Evolutionary conservation across 495 filamentous ascomycete genomes (phyloP).

Genomic region (Aspergillus bridgeri): DNA sequence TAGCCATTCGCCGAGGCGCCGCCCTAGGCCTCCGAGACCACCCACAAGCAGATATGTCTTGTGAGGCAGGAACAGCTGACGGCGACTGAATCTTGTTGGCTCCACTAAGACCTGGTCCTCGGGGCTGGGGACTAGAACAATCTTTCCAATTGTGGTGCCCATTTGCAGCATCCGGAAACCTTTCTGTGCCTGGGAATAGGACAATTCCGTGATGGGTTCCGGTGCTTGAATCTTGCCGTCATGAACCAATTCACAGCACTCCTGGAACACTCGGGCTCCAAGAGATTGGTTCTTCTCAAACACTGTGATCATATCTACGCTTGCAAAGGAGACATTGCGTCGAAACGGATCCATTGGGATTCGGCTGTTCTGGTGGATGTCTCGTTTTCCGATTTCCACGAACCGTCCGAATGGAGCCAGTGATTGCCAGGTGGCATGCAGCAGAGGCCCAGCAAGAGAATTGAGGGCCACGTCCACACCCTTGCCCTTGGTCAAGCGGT

Average conservation of each 20-base stretch:
- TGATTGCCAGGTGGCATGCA: conserved; percentile 37
- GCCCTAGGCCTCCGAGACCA: background rate
- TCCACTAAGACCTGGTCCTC: background rate
- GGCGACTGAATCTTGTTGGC: background rate
- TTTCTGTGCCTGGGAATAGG: conserved; percentile 31
- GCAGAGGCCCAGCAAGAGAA: conserved; percentile 34
- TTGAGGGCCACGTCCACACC: conserved; percentile 55
- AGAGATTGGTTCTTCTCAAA: conserved; percentile 18
- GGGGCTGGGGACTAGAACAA: conserved; percentile 28
- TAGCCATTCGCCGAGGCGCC: background rate
- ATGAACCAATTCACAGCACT: conserved; percentile 10
- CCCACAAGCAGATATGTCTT: background rate
- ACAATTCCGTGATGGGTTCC: background rate
- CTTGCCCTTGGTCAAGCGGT: conserved; percentile 38
- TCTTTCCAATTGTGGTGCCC: conserved; percentile 53
- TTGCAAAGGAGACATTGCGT: conserved; percentile 14
- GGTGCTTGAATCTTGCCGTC: conserved; percentile 11
- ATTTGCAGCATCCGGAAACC: conserved; percentile 55
- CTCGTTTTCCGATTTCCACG: conserved; percentile 51
- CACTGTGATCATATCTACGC: conserved; percentile 18
- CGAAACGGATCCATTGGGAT: conserved; percentile 20
- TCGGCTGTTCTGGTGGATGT: conserved; percentile 18
- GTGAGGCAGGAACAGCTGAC: background rate
- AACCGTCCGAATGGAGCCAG: conserved; percentile 46
- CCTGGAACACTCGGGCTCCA: background rate